Evolutionary conservation across 164 flowering plant species (phyloP), one percentile per base, ranked within the genome.

Genomic region (Liriodendron chinense): DNA sequence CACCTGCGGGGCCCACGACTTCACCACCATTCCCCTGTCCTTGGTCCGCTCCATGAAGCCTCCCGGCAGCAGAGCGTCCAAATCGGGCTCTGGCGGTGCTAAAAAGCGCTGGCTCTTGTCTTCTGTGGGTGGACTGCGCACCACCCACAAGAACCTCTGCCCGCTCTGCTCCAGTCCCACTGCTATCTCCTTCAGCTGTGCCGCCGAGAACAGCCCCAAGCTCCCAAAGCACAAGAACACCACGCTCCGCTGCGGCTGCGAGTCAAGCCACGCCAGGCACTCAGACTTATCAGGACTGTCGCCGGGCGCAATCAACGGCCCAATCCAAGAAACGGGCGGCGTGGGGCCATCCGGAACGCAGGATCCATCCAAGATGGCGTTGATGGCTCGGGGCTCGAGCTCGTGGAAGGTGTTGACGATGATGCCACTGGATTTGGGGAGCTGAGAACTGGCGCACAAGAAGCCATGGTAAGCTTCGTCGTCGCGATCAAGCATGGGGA

Each of bases 181-280:
- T 0, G 87, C 90, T 0, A 87, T 80, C 72, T 86, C 90, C 48
- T 61, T 75, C 72, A 83, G 70, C 28, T 87, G 90, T 22, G 56
- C 76, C 2, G 71, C 53, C 1, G 82, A 72, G 9, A 86, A 81
- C 62, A 74, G 6, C 0, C 86, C 86, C 70, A 72, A 22, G 77
- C 90, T 87, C 1, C 89, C 89, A 59, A 87, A 86, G 23, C 86
- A 80, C 65, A 88, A 24, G 64, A 78, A 88, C 43, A 88, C 79
- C 1, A 88, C 89, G 24, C 88, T 82, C 9, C 74, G 16, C 9
- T 74, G 74, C 1, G 89, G 87, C 21, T 85, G 87, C 48, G 67
- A 23, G 70, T 85, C 84, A 0, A 86, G 84, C 89, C 91, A 88
- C 2, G 21, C 10, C 53, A 86, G 83, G 20, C 16, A 86, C 26